Evolutionary conservation across 2,329 filamentous ascomycete species (phyloP), one percentile per base, ranked within the genome.

Genomic region (Xylariaceae sp.): DNA sequence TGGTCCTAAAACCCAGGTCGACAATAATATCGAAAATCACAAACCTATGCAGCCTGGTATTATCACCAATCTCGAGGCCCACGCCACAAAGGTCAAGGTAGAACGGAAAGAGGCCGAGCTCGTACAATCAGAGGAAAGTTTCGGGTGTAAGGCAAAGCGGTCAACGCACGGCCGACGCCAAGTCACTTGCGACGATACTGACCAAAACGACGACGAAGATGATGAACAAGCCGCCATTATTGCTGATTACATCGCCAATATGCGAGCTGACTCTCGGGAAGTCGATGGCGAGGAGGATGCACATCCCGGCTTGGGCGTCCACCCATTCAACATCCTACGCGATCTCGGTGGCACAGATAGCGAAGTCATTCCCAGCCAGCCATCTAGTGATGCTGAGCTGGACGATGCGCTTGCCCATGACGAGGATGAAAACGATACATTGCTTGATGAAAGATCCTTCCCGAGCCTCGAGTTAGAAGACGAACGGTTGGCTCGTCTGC

Each of bases 221-320:
- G 69, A 67, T 2, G 74, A 78, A 7, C 78, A 86, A 16, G 81
- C 84, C 38, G 79, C 76, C 1, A 73, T 84, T 40, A 71, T 85
- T 60, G 79, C 81, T 1, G 88, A 92, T 62, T 91, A 91, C 60
- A 85, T 90, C 62, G 78, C 81, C 41, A 89, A 90, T 55, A 76
- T 89, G 62, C 70, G 70, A 16, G 75, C 75, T 1, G 75, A 57
- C 6, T 56, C 46, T 1, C 53, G 55, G 14, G 50, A 53, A 6
- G 64, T 67, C 10, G 57, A 63, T 5, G 63, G 66, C 12, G 53
- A 63, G 5, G 60, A 66, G 12, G 54, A 61, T 2, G 41, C 66
- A 17, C 55, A 63, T 36, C 47, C 51, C 28, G 58, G 58, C 11
- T 48, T 64, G 13, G 60, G 58, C 12, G 59, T 60, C 4, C 59